Evolutionary conservation across 306 rosid species (phyloP).

Genomic region (Pachyrhizus erosus): DNA sequence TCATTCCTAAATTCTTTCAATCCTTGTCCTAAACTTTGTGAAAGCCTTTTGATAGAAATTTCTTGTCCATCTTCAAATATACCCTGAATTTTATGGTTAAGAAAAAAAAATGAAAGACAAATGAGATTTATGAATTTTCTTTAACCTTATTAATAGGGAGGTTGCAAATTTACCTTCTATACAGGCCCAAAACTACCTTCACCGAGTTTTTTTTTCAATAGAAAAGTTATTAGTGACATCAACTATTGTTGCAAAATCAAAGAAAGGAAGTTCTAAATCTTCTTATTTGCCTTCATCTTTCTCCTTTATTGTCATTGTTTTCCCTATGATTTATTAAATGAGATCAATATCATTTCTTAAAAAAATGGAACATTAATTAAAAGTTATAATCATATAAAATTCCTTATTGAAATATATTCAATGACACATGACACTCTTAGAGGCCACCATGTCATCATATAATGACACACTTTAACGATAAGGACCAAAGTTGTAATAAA

Average conservation of each 20-base stretch:
- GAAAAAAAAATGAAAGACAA: neutral
- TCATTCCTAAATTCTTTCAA: neutral
- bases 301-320: neutral
- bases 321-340: neutral
- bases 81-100: neutral
- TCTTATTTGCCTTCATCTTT: neutral
- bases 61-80: neutral
- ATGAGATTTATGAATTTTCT: neutral
- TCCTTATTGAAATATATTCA: neutral
- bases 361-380: neutral
- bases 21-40: neutral
- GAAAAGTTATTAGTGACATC: neutral
- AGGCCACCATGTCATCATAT: too few relatives aligned
- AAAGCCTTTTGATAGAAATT: neutral
- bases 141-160: neutral
- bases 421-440: too few relatives aligned
- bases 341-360: neutral
- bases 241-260: neutral
- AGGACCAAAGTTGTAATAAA: too few relatives aligned
- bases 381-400: neutral
- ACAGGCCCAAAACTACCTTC: neutral
- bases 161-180: neutral
- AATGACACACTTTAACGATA: too few relatives aligned
- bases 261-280: neutral
- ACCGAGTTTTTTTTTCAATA: neutral